A percentile compares a stretch with the other conserved stretches of the same genome.
Conservation (phyloP, 2,329 filamentous ascomycete species). For the Teratosphaeria epicoccoides region DNA sequence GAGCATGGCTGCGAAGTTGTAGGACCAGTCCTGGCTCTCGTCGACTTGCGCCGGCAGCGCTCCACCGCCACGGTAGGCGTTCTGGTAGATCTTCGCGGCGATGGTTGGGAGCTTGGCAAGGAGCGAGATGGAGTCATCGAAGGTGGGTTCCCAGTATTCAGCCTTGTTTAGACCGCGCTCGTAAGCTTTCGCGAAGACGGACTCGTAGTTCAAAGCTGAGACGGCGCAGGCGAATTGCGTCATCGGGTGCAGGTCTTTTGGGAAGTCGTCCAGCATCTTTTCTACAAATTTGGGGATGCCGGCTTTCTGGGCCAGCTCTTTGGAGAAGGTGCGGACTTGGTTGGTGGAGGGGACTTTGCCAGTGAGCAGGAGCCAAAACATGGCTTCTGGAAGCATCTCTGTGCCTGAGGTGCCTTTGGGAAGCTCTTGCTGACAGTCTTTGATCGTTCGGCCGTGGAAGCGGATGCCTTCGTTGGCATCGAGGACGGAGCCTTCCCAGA, state of each 20-base stretch:
- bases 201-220: slow-evolving; percentile 89
- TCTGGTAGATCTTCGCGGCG: slow-evolving; percentile 95
- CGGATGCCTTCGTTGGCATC: slow-evolving; percentile 96
- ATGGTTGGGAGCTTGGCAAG: slow-evolving; percentile 94
- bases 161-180: slow-evolving; percentile 85
- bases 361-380: slow-evolving; percentile 98
- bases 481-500: slow-evolving; percentile 96
- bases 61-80: slow-evolving; percentile 65
- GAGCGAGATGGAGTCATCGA: slow-evolving; percentile 87
- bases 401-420: slow-evolving; percentile 87
- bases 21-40: slow-evolving; percentile 84
- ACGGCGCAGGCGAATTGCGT: slow-evolving; percentile 94
- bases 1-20: slow-evolving; percentile 96
- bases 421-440: slow-evolving; percentile 88
- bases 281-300: slow-evolving; percentile 71
- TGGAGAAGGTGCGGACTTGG: slow-evolving; percentile 74
- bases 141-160: slow-evolving; percentile 97
- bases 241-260: slow-evolving; percentile 89
- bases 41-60: slow-evolving; percentile 68
- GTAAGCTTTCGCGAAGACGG: slow-evolving; percentile 86
- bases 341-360: slow-evolving; percentile 75
- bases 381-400: slow-evolving; percentile 96
- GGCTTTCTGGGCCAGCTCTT: slow-evolving; percentile 78
- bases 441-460: slow-evolving; percentile 96
- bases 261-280: slow-evolving; percentile 83